Percentiles rank a stretch among this genome's conserved stretches.
Evolutionary conservation across 371 early-diverging fungal genomes (phyloP).

Genomic region (Zancudomyces culisetae): DNA sequence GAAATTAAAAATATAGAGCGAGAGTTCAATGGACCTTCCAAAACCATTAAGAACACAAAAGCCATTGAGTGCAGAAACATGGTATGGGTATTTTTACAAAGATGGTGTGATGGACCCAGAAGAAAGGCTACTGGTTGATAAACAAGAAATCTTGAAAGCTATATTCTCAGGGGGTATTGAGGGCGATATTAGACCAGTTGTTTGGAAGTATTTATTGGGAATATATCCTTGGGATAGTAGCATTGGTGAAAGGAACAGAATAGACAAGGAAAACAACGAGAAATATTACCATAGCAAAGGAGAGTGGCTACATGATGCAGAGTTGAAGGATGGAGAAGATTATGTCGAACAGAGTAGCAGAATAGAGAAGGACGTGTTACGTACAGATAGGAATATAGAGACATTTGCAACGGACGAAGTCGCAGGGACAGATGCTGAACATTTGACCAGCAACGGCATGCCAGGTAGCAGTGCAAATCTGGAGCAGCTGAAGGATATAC

Average conservation of each 20-base stretch:
- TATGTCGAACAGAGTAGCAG: conserved; percentile 65
- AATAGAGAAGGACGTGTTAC: conserved; percentile 84
- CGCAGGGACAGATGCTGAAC: conserved; percentile 30
- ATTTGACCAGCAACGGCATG: conserved; percentile 29
- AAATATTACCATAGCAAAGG: conserved; percentile 56
- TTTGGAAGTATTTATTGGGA: conserved; percentile 74
- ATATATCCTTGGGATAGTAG: conserved; percentile 73
- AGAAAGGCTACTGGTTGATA: conserved; percentile 32
- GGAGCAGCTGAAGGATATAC: conserved; percentile 65
- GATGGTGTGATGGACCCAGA: conserved; percentile 10
- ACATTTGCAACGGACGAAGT: conserved; percentile 39
- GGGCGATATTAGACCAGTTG: conserved; percentile 59
- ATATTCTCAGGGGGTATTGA: conserved; percentile 57
- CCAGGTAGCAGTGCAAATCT: conserved; percentile 44
- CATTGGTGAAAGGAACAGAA: conserved; percentile 44
- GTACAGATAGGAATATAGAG: conserved; percentile 69
- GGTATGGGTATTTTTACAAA: conserved; percentile 46
- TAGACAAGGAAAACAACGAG: conserved; percentile 36
- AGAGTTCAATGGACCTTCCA: conserved; percentile 10
- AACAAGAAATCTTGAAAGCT: conserved; percentile 30
- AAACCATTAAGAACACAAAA: conserved; percentile 25
- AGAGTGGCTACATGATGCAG: conserved; percentile 53
- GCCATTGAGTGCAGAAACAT: conserved; percentile 52
- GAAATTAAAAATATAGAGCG: no score
- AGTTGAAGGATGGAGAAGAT: conserved; percentile 29